Base-by-base conservation (phyloP, 768 basidiomycete species). In the Boletus vinaceobasis region DNA sequence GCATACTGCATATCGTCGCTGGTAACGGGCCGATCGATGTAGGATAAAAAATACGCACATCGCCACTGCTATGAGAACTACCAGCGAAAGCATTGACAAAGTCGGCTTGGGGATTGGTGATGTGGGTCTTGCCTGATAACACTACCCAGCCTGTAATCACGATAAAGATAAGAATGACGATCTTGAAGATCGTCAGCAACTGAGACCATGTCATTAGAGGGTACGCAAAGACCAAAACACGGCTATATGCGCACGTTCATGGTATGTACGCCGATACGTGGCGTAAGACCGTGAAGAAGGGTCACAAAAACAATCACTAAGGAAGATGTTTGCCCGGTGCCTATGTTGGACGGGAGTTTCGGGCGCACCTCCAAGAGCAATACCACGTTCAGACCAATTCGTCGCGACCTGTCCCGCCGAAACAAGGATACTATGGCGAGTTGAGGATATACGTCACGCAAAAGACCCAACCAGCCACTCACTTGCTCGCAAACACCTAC, bases 91-190 rank as follows among this genome's bases (percentile, higher is more conserved):
- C 73, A 60, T 85, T 65, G 31, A 70, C 73, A 68, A 87, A 86
- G 66, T 84, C 83, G 36, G 72, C 74, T 43, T 77, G 74, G 0
- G 85, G 81, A 64, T 86, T 78, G 43, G 74, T 32, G 26, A 87
- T 75, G 9, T 72, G 73, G 3, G 83, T 85, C 50, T 76, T 71
- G 0, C 84, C 85, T 7, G 79, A 77, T 13, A 87, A 75, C 7
- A 87, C 85, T 19, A 80, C 80, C 72, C 83, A 79, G 4, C 84
- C 83, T 13, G 82, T 79, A 46, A 84, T 67, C 2, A 82, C 77
- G 43, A 87, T 67, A 56, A 84, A 76, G n/a, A 80, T 27, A 0
- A 85, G 71, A 46, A 85, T 79, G 21, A 71, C 53, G 10, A 80
- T 78, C 65, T 85, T 85, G 73, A 84, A 82, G 31, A 80, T 55